These are phyloP conservation scores for Exophiala alcalophila DNA, from an alignment of 2,329 filamentous ascomycete species.

Conservation along the genomic window DNA sequence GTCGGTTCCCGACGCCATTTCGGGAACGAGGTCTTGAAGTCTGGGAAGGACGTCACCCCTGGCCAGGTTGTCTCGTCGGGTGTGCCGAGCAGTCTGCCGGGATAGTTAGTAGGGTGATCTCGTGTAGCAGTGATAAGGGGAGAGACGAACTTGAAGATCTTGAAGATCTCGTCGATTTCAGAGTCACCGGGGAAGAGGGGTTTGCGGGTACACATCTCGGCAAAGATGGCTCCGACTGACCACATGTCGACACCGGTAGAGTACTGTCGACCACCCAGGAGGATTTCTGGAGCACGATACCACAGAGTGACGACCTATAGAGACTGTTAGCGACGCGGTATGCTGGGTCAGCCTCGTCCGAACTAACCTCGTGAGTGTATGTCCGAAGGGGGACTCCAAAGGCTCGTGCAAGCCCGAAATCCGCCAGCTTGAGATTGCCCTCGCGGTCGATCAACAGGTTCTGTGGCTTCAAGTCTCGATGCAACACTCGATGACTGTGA, in stretches of 20 bases:
- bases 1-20: slow-evolving; percentile 77
- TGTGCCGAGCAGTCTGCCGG: slow-evolving; percentile 70
- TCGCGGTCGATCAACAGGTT: slow-evolving; percentile 83
- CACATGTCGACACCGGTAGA: slow-evolving; percentile 95
- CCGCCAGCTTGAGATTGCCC: slow-evolving; percentile 83
- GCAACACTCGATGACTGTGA: slow-evolving; percentile 81
- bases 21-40: slow-evolving; percentile 88
- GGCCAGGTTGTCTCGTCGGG: slow-evolving; percentile 81
- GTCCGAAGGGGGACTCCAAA: slow-evolving; percentile 89
- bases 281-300: slow-evolving; percentile 86
- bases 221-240: slow-evolving; percentile 92
- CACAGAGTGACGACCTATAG: slow-evolving; percentile 33
- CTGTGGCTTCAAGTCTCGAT: slow-evolving; percentile 87
- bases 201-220: slow-evolving; percentile 93
- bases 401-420: slow-evolving; percentile 84
- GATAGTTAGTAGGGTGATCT: slow-evolving; percentile 23
- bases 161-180: slow-evolving; percentile 92
- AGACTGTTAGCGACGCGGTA: slow-evolving; percentile 5
- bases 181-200: slow-evolving; percentile 90
- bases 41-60: slow-evolving; percentile 88
- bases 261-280: slow-evolving; percentile 86
- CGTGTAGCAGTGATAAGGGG: slow-evolving; percentile 3
- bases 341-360: neutral
- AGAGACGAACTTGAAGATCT: slow-evolving; percentile 73
- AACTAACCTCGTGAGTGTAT: slow-evolving; percentile 76